Conservation (phyloP, 176 grass and related monocot species). For the Carex pumila region DNA sequence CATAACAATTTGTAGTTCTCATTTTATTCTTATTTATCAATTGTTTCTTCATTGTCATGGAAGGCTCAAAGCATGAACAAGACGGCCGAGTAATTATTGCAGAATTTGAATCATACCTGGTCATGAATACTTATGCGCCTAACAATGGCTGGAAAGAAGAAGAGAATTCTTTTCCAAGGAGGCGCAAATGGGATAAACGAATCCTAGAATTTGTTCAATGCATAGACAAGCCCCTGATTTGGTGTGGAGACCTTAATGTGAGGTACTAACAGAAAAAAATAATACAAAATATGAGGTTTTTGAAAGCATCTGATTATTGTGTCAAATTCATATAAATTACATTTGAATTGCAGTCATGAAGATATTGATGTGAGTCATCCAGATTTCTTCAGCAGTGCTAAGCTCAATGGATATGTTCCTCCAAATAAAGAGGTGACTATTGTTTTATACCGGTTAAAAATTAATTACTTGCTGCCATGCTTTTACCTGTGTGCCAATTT, state of each 20-base stretch:
- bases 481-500: slow-evolving; percentile 7
- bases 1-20: neutral
- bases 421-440: slow-evolving; percentile 73
- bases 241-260: slow-evolving; percentile 90
- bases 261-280: slow-evolving; percentile 45
- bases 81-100: slow-evolving; percentile 88
- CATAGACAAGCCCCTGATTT: slow-evolving; percentile 75
- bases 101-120: slow-evolving; percentile 83
- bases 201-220: slow-evolving; percentile 85
- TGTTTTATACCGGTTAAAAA: slow-evolving; percentile 2
- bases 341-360: slow-evolving; percentile 62
- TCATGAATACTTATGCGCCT: slow-evolving; percentile 91
- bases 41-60: neutral
- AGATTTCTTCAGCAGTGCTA: slow-evolving; percentile 88
- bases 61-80: slow-evolving; percentile 76
- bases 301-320: neutral
- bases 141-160: slow-evolving; percentile 99
- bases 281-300: neutral
- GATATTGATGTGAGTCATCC: slow-evolving; percentile 95
- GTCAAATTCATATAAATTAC: neutral
- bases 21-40: neutral
- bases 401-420: slow-evolving; percentile 81
- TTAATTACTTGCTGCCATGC: neutral
- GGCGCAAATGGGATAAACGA: slow-evolving; percentile 94
- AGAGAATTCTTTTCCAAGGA: slow-evolving; percentile 89